Evolutionary conservation across 108 stramenopile species (phyloP).

Genomic region (Cyclostephanos tholiformis): DNA sequence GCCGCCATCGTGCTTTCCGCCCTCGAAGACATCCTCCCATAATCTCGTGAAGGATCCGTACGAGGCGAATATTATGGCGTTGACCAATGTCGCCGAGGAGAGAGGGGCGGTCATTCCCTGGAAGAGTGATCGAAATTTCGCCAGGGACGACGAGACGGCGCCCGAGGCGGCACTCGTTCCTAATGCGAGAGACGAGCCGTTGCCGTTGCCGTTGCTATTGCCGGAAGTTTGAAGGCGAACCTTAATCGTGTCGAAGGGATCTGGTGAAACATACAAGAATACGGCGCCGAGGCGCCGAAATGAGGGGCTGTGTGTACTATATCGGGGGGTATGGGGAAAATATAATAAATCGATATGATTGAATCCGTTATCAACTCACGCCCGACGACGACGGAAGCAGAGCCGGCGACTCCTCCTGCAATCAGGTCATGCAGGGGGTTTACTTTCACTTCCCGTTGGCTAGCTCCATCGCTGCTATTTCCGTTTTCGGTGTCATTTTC

Average conservation of each 20-base stretch:
- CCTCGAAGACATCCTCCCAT: conserved; percentile 63
- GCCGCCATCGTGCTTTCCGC: conserved; percentile 6
- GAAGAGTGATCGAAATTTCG: conserved; percentile 69
- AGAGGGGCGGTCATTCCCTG: conserved; percentile 87
- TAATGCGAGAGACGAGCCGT: background rate
- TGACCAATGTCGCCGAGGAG: conserved; percentile 78
- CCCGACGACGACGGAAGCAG: conserved; percentile 81
- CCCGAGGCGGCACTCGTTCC: background rate
- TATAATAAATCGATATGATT: too few relatives aligned
- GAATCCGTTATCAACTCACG: conserved; percentile 7
- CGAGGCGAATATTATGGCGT: conserved; percentile 88
- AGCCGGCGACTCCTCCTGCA: conserved; percentile 84
- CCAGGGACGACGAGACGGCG: conserved; percentile 28
- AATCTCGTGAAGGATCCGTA: conserved; percentile 76
- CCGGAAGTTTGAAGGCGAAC: conserved; percentile 53
- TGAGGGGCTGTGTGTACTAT: background rate
- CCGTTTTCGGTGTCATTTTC: conserved; percentile 17
- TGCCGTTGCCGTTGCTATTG: conserved; percentile 5
- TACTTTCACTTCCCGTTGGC: conserved; percentile 44
- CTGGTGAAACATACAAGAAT: background rate
- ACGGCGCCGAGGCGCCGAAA: background rate
- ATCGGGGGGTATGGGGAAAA: background rate
- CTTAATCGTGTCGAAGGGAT: conserved; percentile 95
- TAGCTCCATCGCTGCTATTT: background rate
- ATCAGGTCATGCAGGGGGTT: conserved; percentile 81